Base-by-base conservation (phyloP, 176 grass and related monocot species). In the Tillandsia fasciculata region DNA sequence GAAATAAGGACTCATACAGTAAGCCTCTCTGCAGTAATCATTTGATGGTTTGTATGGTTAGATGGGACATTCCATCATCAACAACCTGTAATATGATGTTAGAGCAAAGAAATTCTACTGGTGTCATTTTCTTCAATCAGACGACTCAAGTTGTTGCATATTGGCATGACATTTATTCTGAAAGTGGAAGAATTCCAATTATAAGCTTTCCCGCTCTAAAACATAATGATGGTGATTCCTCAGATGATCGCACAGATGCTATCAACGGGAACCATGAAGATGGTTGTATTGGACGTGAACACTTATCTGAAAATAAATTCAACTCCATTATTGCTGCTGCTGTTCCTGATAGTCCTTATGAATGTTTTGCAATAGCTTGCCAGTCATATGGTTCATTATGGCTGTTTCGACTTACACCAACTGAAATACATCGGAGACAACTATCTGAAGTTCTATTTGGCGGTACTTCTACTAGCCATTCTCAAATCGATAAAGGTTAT, bases 111-210 rank as follows among this genome's bases (percentile, higher is more conserved):
- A 84, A 63, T 81, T 85, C 82, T 11, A 73, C 83, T 66, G 86
- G 94, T 67, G 67, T 90, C 48, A 84, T 97, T 53, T 82, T 97
- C 33, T 92, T 64, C 70, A 90, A 97, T 69, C 78, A 65, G 77
- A 83, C 51, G 68, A 86, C 82, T 76, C 84, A 80, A 78, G 77
- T 74, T 74, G 50, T 93, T 63, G 86, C 75, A 10, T 97, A 87
- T 75, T 97, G 94, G 94, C 81, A 86, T 79, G 86, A 97, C 53
- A 83, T 97, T 29, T 87, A 79, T 79, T 74, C 67, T 72, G 77
- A 87, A 71, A 87, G 64, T 68, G 69, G 50, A 50, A 83, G 64
- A 52, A 64, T 59, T 77, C 84, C 78, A 81, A 65, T 90, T 77
- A 61, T 85, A 74, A 78, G 70, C 74, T 69, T 67, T 50, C 42